Conservation (phyloP, 306 rosid species). For the Canavalia ensiformis region DNA sequence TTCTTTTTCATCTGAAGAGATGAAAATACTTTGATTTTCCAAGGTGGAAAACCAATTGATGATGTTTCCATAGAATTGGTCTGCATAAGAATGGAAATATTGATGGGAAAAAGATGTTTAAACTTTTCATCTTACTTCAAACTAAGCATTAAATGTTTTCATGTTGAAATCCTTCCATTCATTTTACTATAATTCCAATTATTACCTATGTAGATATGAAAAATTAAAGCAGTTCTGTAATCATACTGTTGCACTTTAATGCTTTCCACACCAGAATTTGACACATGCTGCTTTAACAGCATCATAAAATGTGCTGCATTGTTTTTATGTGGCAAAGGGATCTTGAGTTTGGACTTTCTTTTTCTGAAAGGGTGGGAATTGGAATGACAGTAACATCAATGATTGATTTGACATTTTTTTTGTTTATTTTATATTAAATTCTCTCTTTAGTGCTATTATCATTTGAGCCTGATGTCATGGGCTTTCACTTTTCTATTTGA, state of each 20-base stretch:
- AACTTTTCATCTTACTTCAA: slow-evolving; percentile 26
- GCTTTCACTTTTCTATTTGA: slow-evolving; percentile 44
- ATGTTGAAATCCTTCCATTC: slow-evolving; percentile 26
- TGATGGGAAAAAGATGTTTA: not conserved
- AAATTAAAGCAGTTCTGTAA: not conserved
- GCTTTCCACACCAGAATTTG: not conserved
- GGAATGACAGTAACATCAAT: slow-evolving; percentile 18
- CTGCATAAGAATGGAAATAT: slow-evolving; percentile 18
- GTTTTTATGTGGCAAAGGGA: not conserved
- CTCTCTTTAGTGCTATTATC: slow-evolving; percentile 16
- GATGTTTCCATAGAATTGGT: not conserved
- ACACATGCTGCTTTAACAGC: slow-evolving; percentile 17
- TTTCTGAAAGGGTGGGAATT: slow-evolving; percentile 4
- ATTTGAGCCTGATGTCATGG: slow-evolving; percentile 36
- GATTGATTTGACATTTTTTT: not conserved
- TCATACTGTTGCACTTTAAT: not conserved
- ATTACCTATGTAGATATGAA: not conserved
- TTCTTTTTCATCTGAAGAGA: not conserved
- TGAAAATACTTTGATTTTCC: slow-evolving; percentile 7
- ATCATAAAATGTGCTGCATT: not conserved
- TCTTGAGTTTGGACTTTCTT: not conserved
- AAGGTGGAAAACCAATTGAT: not conserved
- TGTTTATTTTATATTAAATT: slow-evolving; percentile 8
- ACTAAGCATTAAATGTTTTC: not conserved
- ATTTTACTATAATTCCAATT: not conserved